Conservation (phyloP, 2,329 filamentous ascomycete genomes). For the Colletotrichum spinosum region DNA sequence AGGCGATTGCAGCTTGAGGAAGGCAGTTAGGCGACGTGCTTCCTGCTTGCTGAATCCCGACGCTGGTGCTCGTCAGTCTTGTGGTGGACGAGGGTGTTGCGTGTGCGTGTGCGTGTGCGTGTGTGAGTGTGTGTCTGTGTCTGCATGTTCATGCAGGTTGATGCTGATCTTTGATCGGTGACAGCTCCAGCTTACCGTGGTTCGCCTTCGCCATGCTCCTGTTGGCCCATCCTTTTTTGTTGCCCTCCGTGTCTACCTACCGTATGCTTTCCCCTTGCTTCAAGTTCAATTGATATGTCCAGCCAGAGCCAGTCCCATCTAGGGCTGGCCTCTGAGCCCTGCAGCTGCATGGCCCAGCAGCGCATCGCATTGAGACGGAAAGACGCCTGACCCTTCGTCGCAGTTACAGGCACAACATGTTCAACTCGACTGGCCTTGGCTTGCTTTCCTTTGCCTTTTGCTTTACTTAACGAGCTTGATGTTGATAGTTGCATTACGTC, state of each 20-base stretch:
- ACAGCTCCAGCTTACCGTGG: too few species aligned
- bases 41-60: not conserved
- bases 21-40: not conserved
- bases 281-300: not conserved
- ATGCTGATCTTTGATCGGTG: not conserved
- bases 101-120: too few species aligned
- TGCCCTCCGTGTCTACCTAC: not conserved
- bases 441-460: constrained; percentile 14
- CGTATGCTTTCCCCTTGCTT: not conserved
- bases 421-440: not conserved
- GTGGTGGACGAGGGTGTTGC: not conserved
- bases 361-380: constrained; percentile 18
- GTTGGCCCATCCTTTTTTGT: not conserved
- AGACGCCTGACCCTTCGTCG: not conserved
- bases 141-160: not conserved
- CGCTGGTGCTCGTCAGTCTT: too few species aligned
- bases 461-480: not conserved
- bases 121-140: not conserved
- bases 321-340: not conserved
- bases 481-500: constrained; percentile 7
- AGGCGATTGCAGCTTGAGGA: constrained; percentile 31
- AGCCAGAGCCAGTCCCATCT: not conserved
- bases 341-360: not conserved
- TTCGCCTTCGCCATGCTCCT: not conserved
- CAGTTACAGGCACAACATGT: constrained; percentile 2